Conservation (phyloP, 2,329 filamentous ascomycete species). For the Fusarium hainanense region DNA sequence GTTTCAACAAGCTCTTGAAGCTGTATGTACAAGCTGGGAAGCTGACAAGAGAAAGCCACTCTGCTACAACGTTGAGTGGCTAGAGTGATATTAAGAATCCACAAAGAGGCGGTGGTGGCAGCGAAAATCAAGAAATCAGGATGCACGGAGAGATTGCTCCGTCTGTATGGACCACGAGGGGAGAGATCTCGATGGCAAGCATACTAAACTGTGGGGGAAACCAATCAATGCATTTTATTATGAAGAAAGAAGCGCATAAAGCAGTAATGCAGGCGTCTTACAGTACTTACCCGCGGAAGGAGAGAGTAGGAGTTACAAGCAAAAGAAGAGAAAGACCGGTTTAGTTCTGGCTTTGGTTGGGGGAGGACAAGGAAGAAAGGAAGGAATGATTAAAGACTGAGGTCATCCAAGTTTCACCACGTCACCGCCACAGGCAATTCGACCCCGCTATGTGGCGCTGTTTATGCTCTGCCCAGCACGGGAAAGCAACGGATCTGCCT, state of each 20-base stretch:
- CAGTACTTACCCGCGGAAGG: slow-evolving; percentile 4
- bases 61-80: slow-evolving; percentile 4
- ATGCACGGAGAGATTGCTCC: slow-evolving; percentile 32
- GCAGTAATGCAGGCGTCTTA: slow-evolving; percentile 3
- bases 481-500: neutral
- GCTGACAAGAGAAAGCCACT: slow-evolving; percentile 10
- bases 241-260: neutral
- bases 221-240: slow-evolving; percentile 8
- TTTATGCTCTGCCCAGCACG: neutral
- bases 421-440: slow-evolving; percentile 32
- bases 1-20: neutral
- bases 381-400: slow-evolving; percentile 2
- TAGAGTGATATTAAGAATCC: neutral
- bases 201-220: slow-evolving; percentile 2
- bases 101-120: slow-evolving; percentile 19
- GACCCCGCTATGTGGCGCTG: slow-evolving; percentile 34
- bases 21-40: neutral
- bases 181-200: slow-evolving; percentile 34
- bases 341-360: neutral
- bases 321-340: neutral
- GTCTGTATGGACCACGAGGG: slow-evolving; percentile 23
- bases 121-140: slow-evolving; percentile 16
- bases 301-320: neutral
- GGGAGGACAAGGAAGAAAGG: neutral
- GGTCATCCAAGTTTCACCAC: slow-evolving; percentile 11